Conservation (phyloP, 768 basidiomycete species). For the Amanita rimosa region DNA sequence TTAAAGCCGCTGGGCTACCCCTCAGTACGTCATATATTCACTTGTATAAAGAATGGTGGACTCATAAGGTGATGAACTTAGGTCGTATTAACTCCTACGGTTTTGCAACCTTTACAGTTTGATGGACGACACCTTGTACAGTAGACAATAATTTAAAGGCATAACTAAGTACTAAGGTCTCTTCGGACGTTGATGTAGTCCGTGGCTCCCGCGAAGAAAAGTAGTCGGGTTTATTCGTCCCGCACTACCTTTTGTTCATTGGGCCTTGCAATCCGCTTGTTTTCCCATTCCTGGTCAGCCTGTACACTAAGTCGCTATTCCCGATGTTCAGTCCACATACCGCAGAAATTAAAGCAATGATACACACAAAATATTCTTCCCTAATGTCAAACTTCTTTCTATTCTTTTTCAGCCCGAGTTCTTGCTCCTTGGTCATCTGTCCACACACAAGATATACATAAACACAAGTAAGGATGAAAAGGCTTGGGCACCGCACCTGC, state of each 20-base stretch:
- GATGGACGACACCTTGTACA: no score
- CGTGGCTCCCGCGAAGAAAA: no score
- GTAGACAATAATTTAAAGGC: no score
- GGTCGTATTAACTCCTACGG: no score
- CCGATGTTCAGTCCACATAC: neutral
- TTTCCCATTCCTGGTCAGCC: slow-evolving; percentile 73
- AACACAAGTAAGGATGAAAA: no score
- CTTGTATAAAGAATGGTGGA: no score
- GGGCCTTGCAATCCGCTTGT: slow-evolving; percentile 72
- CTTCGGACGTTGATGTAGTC: no score
- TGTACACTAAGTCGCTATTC: slow-evolving; percentile 52
- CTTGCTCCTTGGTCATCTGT: slow-evolving; percentile 68
- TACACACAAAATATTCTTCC: slow-evolving; percentile 91
- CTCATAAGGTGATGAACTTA: no score
- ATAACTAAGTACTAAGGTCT: no score
- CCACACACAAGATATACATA: neutral
- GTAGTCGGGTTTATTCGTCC: no score
- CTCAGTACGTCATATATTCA: neutral
- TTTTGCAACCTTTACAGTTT: no score
- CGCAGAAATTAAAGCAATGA: neutral
- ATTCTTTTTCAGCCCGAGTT: slow-evolving; percentile 55
- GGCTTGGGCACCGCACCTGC: slow-evolving; percentile 29
- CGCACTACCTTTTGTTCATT: slow-evolving; percentile 30
- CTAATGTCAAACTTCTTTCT: slow-evolving; percentile 84
- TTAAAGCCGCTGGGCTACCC: neutral